These are phyloP conservation scores for Tuber indicum DNA, from an alignment of 495 filamentous ascomycete species.

Conservation along the genomic window DNA sequence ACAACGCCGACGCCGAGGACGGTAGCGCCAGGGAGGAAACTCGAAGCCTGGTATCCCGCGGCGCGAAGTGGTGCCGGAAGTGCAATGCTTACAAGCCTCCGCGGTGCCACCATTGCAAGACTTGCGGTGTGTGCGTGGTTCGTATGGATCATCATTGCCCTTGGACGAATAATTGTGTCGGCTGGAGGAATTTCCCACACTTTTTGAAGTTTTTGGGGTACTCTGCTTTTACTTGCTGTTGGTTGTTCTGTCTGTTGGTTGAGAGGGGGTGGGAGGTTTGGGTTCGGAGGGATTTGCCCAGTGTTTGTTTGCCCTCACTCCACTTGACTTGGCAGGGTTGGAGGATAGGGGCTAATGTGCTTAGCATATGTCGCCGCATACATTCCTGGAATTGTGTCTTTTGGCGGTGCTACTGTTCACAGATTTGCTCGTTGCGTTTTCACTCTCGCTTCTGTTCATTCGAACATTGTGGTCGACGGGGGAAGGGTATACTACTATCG, in stretches of 20 bases:
- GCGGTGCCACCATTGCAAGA: constrained; percentile 85
- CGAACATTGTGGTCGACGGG: constrained; percentile 54
- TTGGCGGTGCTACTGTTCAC: constrained; percentile 19
- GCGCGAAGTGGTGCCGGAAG: constrained; percentile 69
- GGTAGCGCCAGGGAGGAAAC: constrained; percentile 26
- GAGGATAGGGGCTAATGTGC: constrained; percentile 1
- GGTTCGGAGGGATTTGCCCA: constrained; percentile 9
- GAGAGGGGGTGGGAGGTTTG: constrained; percentile 19
- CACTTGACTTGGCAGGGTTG: constrained; percentile 7
- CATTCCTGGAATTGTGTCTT: constrained; percentile 20
- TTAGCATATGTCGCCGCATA: constrained; percentile 28
- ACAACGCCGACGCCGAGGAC: constrained; percentile 39
- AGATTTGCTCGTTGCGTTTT: constrained; percentile 17
- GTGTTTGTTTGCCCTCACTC: not conserved
- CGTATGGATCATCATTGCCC: constrained; percentile 99
- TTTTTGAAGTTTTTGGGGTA: constrained; percentile 84
- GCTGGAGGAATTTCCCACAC: constrained; percentile 79
- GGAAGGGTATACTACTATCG: constrained; percentile 75
- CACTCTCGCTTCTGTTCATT: constrained; percentile 25
- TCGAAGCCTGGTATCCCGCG: constrained; percentile 43
- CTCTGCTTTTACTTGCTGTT: constrained; percentile 60
- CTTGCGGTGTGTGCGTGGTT: constrained; percentile 76
- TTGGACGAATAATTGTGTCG: constrained; percentile 92
- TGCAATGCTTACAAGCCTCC: constrained; percentile 78
- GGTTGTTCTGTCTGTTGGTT: constrained; percentile 49